phyloP scores from a whole-genome alignment of 2,329 filamentous ascomycete genomes.

The Teratosphaeria destructans region DNA sequence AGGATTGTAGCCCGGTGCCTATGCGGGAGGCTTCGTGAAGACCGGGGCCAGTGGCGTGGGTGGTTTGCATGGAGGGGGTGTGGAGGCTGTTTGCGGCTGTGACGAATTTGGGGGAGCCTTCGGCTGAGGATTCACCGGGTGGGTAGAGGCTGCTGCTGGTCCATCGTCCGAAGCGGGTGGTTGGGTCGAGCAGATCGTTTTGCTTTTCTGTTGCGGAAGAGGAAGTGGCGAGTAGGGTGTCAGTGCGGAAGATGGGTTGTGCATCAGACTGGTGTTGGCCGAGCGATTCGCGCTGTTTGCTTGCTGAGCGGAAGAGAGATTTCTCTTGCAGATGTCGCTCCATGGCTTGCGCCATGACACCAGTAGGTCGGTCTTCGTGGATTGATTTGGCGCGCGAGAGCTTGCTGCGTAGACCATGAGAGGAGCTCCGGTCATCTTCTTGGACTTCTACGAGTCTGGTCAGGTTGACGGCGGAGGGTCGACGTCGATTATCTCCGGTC shows the following conservation, averaged over 20 bases:
- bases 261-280: background rate
- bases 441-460: constrained; percentile 12
- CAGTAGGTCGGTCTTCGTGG: constrained; percentile 9
- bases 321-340: constrained; percentile 24
- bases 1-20: constrained; percentile 24
- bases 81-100: background rate
- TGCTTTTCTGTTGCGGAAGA: background rate
- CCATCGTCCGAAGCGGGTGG: background rate
- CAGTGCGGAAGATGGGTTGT: constrained; percentile 11
- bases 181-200: constrained; percentile 11
- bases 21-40: constrained; percentile 7
- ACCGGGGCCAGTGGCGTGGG: background rate
- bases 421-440: constrained; percentile 12
- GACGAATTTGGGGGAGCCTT: background rate
- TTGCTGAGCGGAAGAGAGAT: constrained; percentile 22
- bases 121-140: background rate
- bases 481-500: constrained; percentile 19
- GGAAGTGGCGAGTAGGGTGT: constrained; percentile 1
- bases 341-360: constrained; percentile 24
- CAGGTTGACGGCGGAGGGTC: constrained; percentile 11
- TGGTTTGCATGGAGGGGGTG: background rate
- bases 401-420: constrained; percentile 5
- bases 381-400: constrained; percentile 11
- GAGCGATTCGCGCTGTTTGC: constrained; percentile 15
- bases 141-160: background rate